These are phyloP conservation scores for Trypanosoma congolense DNA, from an alignment of 208 protist genomes.

Conservation along the genomic window DNA sequence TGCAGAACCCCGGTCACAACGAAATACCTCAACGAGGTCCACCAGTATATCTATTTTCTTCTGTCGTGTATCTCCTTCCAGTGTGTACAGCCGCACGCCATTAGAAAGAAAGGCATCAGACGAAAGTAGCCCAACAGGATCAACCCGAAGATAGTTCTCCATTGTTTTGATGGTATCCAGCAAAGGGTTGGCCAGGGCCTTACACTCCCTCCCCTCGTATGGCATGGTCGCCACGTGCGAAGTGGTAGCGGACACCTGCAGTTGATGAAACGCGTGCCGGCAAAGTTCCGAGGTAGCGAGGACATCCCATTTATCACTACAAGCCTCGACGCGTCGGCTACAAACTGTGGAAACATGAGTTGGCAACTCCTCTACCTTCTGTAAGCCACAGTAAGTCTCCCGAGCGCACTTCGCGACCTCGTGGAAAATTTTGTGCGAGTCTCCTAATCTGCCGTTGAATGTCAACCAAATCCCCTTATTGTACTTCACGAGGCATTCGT, in stretches of 20 bases:
- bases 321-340: background rate
- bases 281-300: slow-evolving; percentile 13
- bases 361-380: background rate
- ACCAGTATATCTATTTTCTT: slow-evolving; percentile 43
- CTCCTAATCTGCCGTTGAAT: slow-evolving; percentile 33
- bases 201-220: slow-evolving; percentile 28
- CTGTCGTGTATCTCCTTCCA: slow-evolving; percentile 40
- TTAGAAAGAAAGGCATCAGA: slow-evolving; percentile 71
- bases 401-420: slow-evolving; percentile 18
- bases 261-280: slow-evolving; percentile 31
- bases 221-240: slow-evolving; percentile 61
- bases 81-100: slow-evolving; percentile 73
- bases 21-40: slow-evolving; percentile 73
- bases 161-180: slow-evolving; percentile 32
- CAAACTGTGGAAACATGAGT: slow-evolving; percentile 9
- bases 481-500: slow-evolving; percentile 29
- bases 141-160: slow-evolving; percentile 51
- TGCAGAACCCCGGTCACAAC: slow-evolving; percentile 48
- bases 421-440: slow-evolving; percentile 37
- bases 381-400: slow-evolving; percentile 10
- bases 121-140: slow-evolving; percentile 48
- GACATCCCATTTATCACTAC: slow-evolving; percentile 1
- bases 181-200: slow-evolving; percentile 23
- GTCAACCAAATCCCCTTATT: slow-evolving; percentile 39
- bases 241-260: slow-evolving; percentile 50